phyloP scores from a whole-genome alignment of 768 basidiomycete species.

The Suillus subaureus region DNA sequence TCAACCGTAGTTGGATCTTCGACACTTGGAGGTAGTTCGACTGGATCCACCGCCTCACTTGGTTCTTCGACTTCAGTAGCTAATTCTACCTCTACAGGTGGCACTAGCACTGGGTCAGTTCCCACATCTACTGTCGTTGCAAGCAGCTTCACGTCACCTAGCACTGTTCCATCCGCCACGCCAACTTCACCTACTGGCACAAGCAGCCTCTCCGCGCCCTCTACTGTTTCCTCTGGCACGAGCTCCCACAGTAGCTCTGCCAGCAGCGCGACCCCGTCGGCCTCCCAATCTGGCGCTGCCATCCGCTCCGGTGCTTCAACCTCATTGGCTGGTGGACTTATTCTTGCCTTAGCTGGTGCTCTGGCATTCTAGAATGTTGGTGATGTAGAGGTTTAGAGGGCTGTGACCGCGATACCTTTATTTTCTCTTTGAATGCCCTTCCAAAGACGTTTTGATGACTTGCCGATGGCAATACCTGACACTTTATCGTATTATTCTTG shows the following conservation, averaged over 20 bases:
- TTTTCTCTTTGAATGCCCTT: conserved; percentile 1
- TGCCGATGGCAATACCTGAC: conserved; percentile 12
- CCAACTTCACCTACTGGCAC: conserved; percentile 19
- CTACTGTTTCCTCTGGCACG: conserved; percentile 19
- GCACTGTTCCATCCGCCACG: conserved; percentile 23
- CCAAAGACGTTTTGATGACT: conserved; percentile 11
- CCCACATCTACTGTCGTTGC: not conserved
- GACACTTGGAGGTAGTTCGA: not conserved
- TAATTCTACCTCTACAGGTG: conserved; percentile 12
- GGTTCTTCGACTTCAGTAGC: conserved; percentile 18
- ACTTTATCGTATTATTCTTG: conserved; percentile 23
- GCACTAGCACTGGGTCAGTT: conserved; percentile 1
- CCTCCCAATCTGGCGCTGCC: conserved; percentile 24
- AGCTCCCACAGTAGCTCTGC: not conserved
- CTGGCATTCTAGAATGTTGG: conserved; percentile 19
- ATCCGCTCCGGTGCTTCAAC: conserved; percentile 21
- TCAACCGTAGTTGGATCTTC: not conserved
- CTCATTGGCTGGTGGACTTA: conserved; percentile 22
- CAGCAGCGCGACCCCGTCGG: conserved; percentile 11
- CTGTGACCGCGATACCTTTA: conserved; percentile 9
- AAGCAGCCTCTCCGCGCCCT: conserved; percentile 32
- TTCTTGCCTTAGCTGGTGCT: conserved; percentile 25
- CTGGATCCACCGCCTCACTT: rapidly evolving
- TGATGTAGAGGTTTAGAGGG: conserved; percentile 4
- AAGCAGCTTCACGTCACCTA: conserved; percentile 15